Base-by-base conservation (phyloP, 441 rosid species). In the Eutrema salsugineum region DNA sequence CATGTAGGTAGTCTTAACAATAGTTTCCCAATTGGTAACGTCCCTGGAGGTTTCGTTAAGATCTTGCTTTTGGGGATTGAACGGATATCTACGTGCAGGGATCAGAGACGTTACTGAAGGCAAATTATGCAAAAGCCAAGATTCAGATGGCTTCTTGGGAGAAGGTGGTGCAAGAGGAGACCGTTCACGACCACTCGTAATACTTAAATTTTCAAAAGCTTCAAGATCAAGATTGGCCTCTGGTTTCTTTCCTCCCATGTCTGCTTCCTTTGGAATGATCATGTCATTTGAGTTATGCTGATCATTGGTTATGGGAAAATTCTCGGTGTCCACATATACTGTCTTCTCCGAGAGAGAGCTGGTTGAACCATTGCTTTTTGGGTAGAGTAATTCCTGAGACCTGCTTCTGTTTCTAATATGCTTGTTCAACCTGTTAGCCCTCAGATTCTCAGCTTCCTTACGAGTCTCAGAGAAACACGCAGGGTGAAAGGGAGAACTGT, bases 101-200 rank as follows among this genome's bases (percentile, higher is more conserved):
- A 64, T 85, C 40, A 73, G 82, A 3, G 89, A 68, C 0, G 84
- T 53, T 60, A 80, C 72, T 30, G 94, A 80, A 75, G 97, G 97
- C 73, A 89, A 78, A 33, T 94, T 81, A 57, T 93, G 90, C 76
- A 86, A 77, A 39, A 94, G 96, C 99, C 99, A 94, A 22, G 99
- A 94, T 54, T 92, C 93, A 1, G 99, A 87, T 5, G 99, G 99
- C 67, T 83, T 87, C 72, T 86, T 89, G 4, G 92, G 97, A 7
- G 83, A 75, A 3, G 90, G 88, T 67, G 89, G 97, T 15, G 87
- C 83, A 79, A 83, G 83, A 53, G 73, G 79, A 67, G 83, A 46
- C 59, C 46, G 69, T 2, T 65, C 56, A 38, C 33, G 70, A 78
- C 47, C 67, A 36, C 44, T 46, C 36, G 19, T 55, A 32, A 71